These are phyloP conservation scores for Chenopodium suecicum DNA, from an alignment of 148 eudicot genomes.

Conservation along the genomic window DNA sequence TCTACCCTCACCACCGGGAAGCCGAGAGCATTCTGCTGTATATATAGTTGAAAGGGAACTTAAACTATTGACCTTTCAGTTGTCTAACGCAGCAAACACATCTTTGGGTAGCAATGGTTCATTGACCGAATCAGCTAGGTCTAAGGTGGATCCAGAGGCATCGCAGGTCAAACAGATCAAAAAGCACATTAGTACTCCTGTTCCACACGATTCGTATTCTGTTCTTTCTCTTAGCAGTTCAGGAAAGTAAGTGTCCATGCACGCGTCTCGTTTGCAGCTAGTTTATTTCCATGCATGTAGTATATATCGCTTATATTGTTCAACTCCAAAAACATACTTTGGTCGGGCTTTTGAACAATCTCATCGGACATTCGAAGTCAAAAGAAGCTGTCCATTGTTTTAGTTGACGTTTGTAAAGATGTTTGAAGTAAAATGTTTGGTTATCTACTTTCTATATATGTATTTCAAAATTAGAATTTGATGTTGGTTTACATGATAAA, in stretches of 20 bases:
- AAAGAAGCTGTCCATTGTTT: neutral
- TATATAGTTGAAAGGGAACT: constrained; percentile 86
- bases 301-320: neutral
- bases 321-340: neutral
- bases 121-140: constrained; percentile 58
- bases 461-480: neutral
- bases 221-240: constrained; percentile 95
- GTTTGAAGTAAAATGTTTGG: neutral
- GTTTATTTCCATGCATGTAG: neutral
- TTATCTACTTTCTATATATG: neutral
- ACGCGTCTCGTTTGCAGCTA: constrained; percentile 3
- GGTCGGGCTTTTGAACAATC: neutral
- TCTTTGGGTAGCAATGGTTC: constrained; percentile 86
- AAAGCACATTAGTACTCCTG: constrained; percentile 85
- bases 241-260: constrained; percentile 71
- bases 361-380: neutral
- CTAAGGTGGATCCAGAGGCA: constrained; percentile 79
- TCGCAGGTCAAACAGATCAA: constrained; percentile 88
- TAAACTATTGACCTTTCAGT: constrained; percentile 76
- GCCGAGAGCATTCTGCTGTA: constrained; percentile 88
- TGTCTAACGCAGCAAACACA: constrained; percentile 77
- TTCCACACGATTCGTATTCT: constrained; percentile 91
- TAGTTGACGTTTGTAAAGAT: neutral
- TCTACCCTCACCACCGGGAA: constrained; percentile 77
- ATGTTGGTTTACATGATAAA: neutral